Evolutionary conservation across 768 basidiomycete genomes (phyloP).

Genomic region (Boletus subparvulus): DNA sequence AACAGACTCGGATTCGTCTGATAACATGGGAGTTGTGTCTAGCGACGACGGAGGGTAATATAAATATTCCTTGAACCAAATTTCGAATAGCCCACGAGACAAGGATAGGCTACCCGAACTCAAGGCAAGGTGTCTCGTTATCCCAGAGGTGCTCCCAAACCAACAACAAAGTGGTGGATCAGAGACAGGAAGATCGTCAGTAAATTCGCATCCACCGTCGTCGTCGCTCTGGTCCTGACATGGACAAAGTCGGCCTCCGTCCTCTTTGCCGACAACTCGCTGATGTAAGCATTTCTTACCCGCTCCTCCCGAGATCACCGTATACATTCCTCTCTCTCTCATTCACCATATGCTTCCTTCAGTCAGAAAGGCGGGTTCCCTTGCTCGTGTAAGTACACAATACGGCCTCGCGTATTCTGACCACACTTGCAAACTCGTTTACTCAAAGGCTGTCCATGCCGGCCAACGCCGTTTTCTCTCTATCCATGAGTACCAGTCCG

Average conservation of each 20-base stretch:
- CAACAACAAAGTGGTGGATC: slow-evolving; percentile 43
- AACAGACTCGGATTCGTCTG: slow-evolving; percentile 10
- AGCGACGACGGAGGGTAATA: slow-evolving; percentile 11
- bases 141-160: slow-evolving; percentile 60
- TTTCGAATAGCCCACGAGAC: slow-evolving; percentile 65
- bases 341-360: slow-evolving; percentile 60
- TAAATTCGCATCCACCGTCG: slow-evolving; percentile 58
- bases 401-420: neutral
- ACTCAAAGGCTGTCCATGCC: slow-evolving; percentile 58
- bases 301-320: slow-evolving; percentile 11
- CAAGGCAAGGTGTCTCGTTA: slow-evolving; percentile 65
- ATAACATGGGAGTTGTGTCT: slow-evolving; percentile 12
- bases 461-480: slow-evolving; percentile 90
- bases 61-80: slow-evolving; percentile 70
- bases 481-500: slow-evolving; percentile 98
- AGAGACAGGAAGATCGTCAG: slow-evolving; percentile 66
- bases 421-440: neutral
- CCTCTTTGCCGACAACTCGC: slow-evolving; percentile 23
- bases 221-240: slow-evolving; percentile 64
- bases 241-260: slow-evolving; percentile 9
- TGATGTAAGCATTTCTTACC: slow-evolving; percentile 39
- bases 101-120: slow-evolving; percentile 64
- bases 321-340: slow-evolving; percentile 18
- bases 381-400: slow-evolving; percentile 54
- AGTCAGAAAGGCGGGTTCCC: slow-evolving; percentile 59